Evolutionary conservation across 2,329 filamentous ascomycete species (phyloP).

Genomic region (Aspergillus sp.): DNA sequence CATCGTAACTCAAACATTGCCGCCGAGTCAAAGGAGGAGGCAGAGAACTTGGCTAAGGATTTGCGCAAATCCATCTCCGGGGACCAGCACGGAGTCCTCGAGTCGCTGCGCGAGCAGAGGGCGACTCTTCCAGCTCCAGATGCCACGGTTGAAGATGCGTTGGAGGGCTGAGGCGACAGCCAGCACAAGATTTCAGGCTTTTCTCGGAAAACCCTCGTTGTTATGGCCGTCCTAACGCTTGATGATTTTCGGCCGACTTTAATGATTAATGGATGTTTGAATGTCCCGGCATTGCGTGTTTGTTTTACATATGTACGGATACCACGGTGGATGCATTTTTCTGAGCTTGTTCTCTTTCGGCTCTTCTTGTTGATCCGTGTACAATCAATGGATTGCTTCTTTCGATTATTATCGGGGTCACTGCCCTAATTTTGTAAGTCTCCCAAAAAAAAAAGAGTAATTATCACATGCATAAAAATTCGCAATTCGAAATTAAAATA

Average conservation of each 20-base stretch:
- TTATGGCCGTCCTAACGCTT: not conserved
- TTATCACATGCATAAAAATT: not conserved
- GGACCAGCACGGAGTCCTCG: conserved; percentile 25
- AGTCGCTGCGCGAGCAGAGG: conserved; percentile 31
- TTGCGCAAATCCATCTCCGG: conserved; percentile 39
- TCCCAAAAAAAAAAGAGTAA: not conserved
- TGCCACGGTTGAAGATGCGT: conserved; percentile 27
- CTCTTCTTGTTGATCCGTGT: conserved; percentile 1
- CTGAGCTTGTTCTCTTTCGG: conserved; percentile 2
- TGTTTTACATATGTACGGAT: conserved; percentile 16
- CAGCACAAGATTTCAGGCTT: too few species aligned
- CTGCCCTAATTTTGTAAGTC: not conserved
- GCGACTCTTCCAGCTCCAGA: conserved; percentile 20
- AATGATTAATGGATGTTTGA: conserved; percentile 2
- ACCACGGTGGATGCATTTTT: conserved; percentile 9
- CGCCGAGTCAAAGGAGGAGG: conserved; percentile 33
- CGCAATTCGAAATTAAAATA: not conserved
- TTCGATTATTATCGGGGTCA: not conserved
- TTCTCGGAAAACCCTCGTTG: not conserved
- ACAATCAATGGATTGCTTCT: conserved; percentile 4
- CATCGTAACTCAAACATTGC: conserved; percentile 40
- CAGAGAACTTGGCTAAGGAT: conserved; percentile 36
- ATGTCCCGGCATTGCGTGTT: conserved; percentile 6
- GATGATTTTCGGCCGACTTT: not conserved
- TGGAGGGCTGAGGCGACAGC: conserved; percentile 7